These are phyloP conservation scores for Nitzschia inconspicua DNA, from an alignment of 108 stramenopile genomes.

Conservation along the genomic window DNA sequence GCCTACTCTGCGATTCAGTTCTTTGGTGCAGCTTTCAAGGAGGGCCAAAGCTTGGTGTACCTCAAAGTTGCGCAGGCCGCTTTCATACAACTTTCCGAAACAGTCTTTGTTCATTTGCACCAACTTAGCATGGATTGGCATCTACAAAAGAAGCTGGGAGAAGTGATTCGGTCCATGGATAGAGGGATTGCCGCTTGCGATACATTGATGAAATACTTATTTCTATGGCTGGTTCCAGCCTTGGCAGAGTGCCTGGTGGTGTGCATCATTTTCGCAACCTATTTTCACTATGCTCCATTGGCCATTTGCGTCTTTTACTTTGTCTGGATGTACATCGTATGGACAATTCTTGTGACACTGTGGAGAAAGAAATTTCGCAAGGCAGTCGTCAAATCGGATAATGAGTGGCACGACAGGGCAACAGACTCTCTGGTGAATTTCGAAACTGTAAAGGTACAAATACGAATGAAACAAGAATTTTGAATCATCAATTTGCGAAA, in stretches of 20 bases:
- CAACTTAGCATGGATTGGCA: slow-evolving; percentile 93
- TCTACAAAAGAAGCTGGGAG: slow-evolving; percentile 91
- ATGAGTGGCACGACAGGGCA: slow-evolving; percentile 90
- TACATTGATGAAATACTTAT: slow-evolving; percentile 87
- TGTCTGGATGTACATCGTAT: slow-evolving; percentile 83
- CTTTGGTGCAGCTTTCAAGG: slow-evolving; percentile 71
- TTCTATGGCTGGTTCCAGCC: slow-evolving; percentile 92
- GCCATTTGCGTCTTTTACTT: slow-evolving; percentile 82
- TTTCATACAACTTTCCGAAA: slow-evolving; percentile 89
- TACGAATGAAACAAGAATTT: too few species aligned
- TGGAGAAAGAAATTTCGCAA: slow-evolving; percentile 97
- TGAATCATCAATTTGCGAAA: too few species aligned
- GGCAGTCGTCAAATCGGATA: slow-evolving; percentile 81
- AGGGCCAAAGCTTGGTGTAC: slow-evolving; percentile 90
- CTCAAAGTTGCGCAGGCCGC: slow-evolving; percentile 95
- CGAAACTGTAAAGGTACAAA: slow-evolving; percentile 98
- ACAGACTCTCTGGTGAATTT: slow-evolving; percentile 93
- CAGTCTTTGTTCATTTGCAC: slow-evolving; percentile 90
- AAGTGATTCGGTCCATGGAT: slow-evolving; percentile 92
- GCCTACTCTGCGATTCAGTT: slow-evolving; percentile 71
- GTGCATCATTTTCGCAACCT: slow-evolving; percentile 85
- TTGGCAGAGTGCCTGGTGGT: slow-evolving; percentile 87
- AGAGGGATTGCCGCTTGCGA: slow-evolving; percentile 83
- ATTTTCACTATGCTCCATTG: slow-evolving; percentile 82
- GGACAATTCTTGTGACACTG: slow-evolving; percentile 90